Conservation (phyloP, 108 stramenopile species). For the Cyclostephanos tholiformis region DNA sequence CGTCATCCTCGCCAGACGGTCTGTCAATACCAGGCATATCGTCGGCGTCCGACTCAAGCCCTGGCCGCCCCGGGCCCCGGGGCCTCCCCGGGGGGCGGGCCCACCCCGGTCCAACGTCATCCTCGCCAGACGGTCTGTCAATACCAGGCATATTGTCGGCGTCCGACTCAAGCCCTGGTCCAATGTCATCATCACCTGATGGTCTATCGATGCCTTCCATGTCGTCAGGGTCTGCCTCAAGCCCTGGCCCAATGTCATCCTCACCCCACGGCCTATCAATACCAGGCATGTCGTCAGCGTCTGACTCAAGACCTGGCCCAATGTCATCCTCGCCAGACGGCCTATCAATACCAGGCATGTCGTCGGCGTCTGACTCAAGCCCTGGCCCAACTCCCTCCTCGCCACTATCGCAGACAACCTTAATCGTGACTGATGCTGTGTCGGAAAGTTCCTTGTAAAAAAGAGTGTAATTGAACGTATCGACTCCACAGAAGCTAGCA, state of each 20-base stretch:
- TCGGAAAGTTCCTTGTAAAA: conserved; percentile 8
- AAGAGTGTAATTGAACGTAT: conserved; percentile 34
- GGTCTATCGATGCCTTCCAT: not conserved
- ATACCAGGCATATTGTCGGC: not conserved
- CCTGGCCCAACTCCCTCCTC: not conserved
- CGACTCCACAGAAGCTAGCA: conserved; percentile 32
- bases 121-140: not conserved
- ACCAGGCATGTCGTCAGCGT: not conserved
- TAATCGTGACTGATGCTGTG: conserved; percentile 22
- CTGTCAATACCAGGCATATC: too few relatives aligned
- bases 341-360: too few relatives aligned
- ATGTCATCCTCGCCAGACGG: not conserved
- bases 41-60: too few relatives aligned
- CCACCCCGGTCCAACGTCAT: not conserved
- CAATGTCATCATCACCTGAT: not conserved
- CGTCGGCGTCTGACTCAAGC: too few relatives aligned
- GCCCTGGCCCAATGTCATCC: not conserved
- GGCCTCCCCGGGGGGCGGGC: not conserved
- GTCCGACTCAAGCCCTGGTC: not conserved
- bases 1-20: too few relatives aligned
- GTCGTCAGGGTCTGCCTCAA: not conserved
- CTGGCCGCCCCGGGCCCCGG: too few relatives aligned
- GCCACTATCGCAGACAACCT: conserved; percentile 7
- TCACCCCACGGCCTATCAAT: not conserved
- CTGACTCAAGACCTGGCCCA: not conserved